Base-by-base conservation (phyloP, 495 filamentous ascomycete genomes). In the Podospora tetraspora region DNA sequence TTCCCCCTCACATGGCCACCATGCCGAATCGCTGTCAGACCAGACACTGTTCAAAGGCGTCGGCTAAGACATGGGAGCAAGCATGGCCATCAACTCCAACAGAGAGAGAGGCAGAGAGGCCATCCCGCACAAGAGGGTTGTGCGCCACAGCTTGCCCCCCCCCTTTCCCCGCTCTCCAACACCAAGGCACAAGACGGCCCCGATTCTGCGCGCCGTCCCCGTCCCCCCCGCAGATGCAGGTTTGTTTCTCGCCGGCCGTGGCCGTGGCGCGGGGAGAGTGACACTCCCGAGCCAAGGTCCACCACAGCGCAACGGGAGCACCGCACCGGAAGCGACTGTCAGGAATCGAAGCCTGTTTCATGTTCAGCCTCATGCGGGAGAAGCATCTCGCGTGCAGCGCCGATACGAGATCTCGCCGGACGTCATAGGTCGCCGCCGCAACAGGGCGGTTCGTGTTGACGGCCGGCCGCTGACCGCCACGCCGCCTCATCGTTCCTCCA, bases 321-420 rank as follows among this genome's bases (percentile, higher is more conserved):
- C 62, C 34, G 21, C 32, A 57, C 25, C 43, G 43, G 19, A 64
- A 24, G 16, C 24, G 62, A 24, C 34, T n/a, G 34, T 57, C 59
- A 62, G 25, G 56, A 30, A 61, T 8, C 7, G 52, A 43, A 34
- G 22, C 30, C 6, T 69, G 63, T 67, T 72, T 71, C 67, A 67
- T 61, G 43, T 67, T 71, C 67, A 71, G 70, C 70, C 70, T 69
- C 70, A 66, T 61, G 30, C 43, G 59, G 24, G 57, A 43, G 29
- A 30, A 57, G 57, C 64, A 37, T 43, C 64, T 61, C 34, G 66
- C 65, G 37, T 67, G 37, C 19, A 21, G 64, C 32, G 43, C 37
- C n/a, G 63, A 72, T 63, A 72, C 70, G 67, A 72, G 68, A 58
- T 68, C 30, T 57, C 21, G 37, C 13, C 27, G 70, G 61, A 68